Base-by-base conservation (phyloP, 2,329 filamentous ascomycete genomes). In the Neofusicoccum sp. region DNA sequence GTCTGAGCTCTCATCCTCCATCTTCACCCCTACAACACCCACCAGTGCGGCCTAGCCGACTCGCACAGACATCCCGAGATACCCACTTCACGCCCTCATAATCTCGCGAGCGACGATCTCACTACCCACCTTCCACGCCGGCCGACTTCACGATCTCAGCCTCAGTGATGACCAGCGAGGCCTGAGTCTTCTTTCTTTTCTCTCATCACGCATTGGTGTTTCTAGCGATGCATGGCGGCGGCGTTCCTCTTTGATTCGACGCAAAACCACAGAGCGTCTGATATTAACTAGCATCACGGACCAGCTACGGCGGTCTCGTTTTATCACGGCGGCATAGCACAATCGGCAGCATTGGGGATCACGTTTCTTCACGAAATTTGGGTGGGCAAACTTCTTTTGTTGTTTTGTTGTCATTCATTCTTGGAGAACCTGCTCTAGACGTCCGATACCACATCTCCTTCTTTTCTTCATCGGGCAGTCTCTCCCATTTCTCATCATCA, bases 171-270 rank as follows among this genome's bases (percentile, higher is more conserved):
- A 36, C 24, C 31, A 38, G n/a, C 6, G 54, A 38, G 41, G 54
- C 31, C 14, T 43, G 51, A 16, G n/a, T 28, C 12, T 47, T 16
- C 54, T 58, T 58, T 45, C 40, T 38, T 58, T 38, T 58, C 26
- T 58, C 33, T 57, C 38, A 36, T 58, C 31, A 38, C 41, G 41
- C 54, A 58, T 58, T 58, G 54, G 54, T 47, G 54, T 47, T 58
- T 45, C 31, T 47, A 58, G 54, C 54, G 54, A 58, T 36, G 54
- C 54, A 58, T 58, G 54, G 54, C 54, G 41, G 43, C 54, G 54
- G 54, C 54, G 54, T 58, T 58, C 12, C 30, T 38, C 14, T 53
- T 53, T 43, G 26, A 44, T 43, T 56, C 14, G 51, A 56, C 16
- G 51, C 51, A 56, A 31, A 9, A 31, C 3, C 26, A 56, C 11